Evolutionary conservation across 305 asterid species (phyloP), one percentile per base, ranked within the genome.

Genomic region (Fraxinus floribunda): DNA sequence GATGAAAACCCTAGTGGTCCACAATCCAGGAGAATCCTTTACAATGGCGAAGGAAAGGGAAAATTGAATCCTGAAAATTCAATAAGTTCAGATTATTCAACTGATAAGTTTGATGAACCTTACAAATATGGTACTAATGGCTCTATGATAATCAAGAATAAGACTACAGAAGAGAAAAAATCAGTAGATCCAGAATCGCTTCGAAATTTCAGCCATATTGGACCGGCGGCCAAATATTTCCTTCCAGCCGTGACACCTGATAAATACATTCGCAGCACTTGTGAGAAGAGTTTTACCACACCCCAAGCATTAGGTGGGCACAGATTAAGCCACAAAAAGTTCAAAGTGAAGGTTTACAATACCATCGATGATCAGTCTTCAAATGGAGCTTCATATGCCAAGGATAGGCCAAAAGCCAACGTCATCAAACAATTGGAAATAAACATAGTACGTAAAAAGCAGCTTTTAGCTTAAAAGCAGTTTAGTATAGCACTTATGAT

Each of bases 291-390:
- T 3, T 87, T 89, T 15, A 1, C 85, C 0, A 76, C 64, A 5
- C 88, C 77, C 52, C 87, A 86, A 41, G 92, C 89, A 0, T 35
- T 89, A 44, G 92, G 92, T 0, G 92, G 92, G 3, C 90, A 89
- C 18, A 81, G 82, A 16, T 84, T 89, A 0, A 87, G 90, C 34
- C 89, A 89, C 68, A 84, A 87, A 78, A 87, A 84, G 81, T 38
- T 83, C 76, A 83, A 78, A 73, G 35, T 87, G 0, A 44, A 11
- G 71, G 70, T 89, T 15, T 79, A 79, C 8, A 87, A 84, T 16
- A 20, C 85, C 0, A 60, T 35, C 20, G 83, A 82, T 77, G 79
- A 49, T 49, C 30, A 39, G 13, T 36, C 35, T 75, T 26, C 64
- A 7, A 39, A 38, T 73, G 78, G 34, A 49, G 78, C 60, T 13